Percentiles rank a stretch among this genome's conserved stretches.
Evolutionary conservation across 2,329 filamentous ascomycete species (phyloP).

Genomic region (Colletotrichum acutatum): DNA sequence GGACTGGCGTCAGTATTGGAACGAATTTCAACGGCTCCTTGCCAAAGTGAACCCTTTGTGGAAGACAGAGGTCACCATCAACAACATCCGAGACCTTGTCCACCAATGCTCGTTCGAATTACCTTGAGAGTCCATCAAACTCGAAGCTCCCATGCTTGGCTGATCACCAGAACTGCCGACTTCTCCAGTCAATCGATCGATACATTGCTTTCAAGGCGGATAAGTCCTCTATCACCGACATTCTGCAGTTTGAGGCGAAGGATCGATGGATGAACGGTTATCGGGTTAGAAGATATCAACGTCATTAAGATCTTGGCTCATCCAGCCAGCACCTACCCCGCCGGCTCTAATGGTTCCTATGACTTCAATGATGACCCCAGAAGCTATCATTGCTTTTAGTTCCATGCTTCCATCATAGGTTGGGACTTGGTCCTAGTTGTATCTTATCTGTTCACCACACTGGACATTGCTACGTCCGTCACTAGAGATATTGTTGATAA

Average conservation of each 20-base stretch:
- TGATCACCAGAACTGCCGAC: background rate
- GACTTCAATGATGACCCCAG: no score
- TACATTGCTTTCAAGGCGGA: background rate
- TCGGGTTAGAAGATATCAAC: background rate
- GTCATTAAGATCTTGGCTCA: background rate
- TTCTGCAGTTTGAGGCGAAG: background rate
- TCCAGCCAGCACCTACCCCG: no score
- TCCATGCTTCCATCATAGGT: no score
- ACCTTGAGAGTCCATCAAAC: background rate
- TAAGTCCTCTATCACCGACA: background rate
- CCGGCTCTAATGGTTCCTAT: no score
- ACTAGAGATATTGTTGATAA: background rate
- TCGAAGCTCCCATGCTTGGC: no score
- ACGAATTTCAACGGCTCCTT: background rate
- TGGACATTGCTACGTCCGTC: background rate
- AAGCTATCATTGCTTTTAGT: no score
- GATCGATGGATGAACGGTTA: background rate
- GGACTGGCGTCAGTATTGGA: background rate
- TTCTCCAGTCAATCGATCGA: background rate
- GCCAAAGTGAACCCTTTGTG: background rate
- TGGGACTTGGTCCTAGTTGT: accelerated
- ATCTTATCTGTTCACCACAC: no score
- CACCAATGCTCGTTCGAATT: background rate
- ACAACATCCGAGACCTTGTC: background rate
- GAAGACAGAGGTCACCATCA: background rate